Percentiles rank a stretch among this genome's conserved stretches.
Evolutionary conservation across 2,329 filamentous ascomycete species (phyloP).

Genomic region (Botryotinia calthae): DNA sequence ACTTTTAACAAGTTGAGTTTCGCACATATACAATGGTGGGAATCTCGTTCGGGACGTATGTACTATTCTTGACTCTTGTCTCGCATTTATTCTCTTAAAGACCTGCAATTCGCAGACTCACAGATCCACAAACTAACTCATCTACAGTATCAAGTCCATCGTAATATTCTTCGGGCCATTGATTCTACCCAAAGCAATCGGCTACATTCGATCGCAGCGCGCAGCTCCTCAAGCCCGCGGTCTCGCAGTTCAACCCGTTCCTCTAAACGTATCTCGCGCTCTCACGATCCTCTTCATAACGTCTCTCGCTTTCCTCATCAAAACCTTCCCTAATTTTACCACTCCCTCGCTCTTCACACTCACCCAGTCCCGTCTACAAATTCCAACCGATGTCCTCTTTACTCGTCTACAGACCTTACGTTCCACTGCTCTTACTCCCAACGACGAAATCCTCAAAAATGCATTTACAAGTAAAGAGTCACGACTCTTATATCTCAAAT

Average conservation of each 20-base stretch:
- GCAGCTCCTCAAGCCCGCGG: constrained; percentile 45
- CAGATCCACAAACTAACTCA: constrained; percentile 23
- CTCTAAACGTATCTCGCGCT: constrained; percentile 53
- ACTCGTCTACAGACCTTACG: constrained; percentile 64
- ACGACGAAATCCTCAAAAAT: constrained; percentile 63
- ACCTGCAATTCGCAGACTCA: not conserved
- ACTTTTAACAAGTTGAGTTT: constrained; percentile 3
- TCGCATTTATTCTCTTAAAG: constrained; percentile 37
- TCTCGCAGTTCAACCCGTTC: constrained; percentile 54
- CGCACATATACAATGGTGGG: constrained; percentile 38
- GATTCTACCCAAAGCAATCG: constrained; percentile 63
- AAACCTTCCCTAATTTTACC: constrained; percentile 64
- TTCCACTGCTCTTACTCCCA: constrained; percentile 48
- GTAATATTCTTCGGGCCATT: constrained; percentile 64
- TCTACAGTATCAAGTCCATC: constrained; percentile 44
- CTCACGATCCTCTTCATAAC: constrained; percentile 57
- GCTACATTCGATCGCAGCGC: constrained; percentile 59
- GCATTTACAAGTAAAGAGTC: constrained; percentile 71
- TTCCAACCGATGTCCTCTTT: constrained; percentile 81
- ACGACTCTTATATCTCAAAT: constrained; percentile 78
- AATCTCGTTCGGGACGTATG: constrained; percentile 51
- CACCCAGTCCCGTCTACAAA: constrained; percentile 80
- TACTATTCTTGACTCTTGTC: constrained; percentile 23
- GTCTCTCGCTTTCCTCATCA: constrained; percentile 54
- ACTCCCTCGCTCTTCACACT: constrained; percentile 78